Evolutionary conservation across 306 rosid genomes (phyloP).

Genomic region (Rosa rugosa): DNA sequence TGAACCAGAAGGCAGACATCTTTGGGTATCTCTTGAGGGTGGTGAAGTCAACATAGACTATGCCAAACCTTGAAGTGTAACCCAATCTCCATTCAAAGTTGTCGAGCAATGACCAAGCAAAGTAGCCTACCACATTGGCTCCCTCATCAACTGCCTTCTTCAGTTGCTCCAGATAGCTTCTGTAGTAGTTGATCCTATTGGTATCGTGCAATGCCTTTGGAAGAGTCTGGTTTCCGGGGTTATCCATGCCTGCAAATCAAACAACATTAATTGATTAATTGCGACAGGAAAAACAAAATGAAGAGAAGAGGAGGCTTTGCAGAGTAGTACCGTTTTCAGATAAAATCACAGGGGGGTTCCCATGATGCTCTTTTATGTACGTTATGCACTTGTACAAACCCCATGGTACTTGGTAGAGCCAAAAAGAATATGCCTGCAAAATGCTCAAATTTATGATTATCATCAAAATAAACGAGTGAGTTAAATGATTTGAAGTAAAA

Average conservation of each 20-base stretch:
- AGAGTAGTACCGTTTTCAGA: constrained; percentile 73
- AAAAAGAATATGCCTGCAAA: constrained; percentile 70
- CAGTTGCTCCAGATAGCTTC: constrained; percentile 55
- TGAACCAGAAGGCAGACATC: constrained; percentile 94
- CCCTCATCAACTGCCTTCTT: constrained; percentile 81
- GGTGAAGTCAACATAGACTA: constrained; percentile 77
- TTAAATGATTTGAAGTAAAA: background rate
- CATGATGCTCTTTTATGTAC: constrained; percentile 71
- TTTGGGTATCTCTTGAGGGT: constrained; percentile 83
- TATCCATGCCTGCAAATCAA: constrained; percentile 69
- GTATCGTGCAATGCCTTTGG: constrained; percentile 62
- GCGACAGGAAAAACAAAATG: background rate
- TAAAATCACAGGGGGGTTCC: constrained; percentile 73
- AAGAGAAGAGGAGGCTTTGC: background rate
- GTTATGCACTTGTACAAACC: constrained; percentile 76
- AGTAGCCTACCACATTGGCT: constrained; percentile 75
- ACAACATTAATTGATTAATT: background rate
- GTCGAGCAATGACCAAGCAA: constrained; percentile 92
- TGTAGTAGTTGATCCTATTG: constrained; percentile 71
- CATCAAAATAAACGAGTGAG: background rate
- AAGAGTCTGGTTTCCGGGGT: constrained; percentile 66
- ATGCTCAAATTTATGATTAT: background rate
- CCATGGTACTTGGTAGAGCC: constrained; percentile 98
- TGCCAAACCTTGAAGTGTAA: constrained; percentile 92
- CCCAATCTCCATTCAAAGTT: constrained; percentile 93